Evolutionary conservation across 768 basidiomycete species (phyloP).

Genomic region (Dacryopinax spathularia): DNA sequence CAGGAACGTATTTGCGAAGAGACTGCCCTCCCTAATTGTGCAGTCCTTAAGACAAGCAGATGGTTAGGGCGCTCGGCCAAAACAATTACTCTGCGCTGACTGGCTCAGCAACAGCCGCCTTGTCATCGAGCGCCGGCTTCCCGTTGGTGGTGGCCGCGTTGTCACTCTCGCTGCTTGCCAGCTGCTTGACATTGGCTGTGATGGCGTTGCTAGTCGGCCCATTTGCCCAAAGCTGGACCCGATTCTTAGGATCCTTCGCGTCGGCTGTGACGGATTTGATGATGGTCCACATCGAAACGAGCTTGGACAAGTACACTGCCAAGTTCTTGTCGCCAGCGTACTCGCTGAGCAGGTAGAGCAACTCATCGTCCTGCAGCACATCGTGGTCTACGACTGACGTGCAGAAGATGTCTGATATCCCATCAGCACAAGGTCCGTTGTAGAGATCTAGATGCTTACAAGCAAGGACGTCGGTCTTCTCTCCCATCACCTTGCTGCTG

Average conservation of each 20-base stretch:
- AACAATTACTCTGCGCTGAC: too few relatives aligned
- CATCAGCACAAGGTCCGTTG: neutral
- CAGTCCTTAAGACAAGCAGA: too few relatives aligned
- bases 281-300: neutral
- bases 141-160: too few relatives aligned
- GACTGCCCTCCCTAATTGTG: too few relatives aligned
- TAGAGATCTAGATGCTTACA: neutral
- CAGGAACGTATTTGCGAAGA: too few relatives aligned
- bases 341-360: constrained; percentile 7
- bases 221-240: neutral
- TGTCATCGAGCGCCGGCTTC: too few relatives aligned
- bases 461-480: constrained; percentile 5
- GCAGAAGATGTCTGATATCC: constrained; percentile 6
- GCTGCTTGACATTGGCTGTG: too few relatives aligned
- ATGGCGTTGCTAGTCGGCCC: neutral
- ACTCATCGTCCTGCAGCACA: constrained; percentile 4
- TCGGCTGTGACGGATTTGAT: neutral
- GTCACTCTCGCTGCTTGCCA: too few relatives aligned
- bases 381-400: constrained; percentile 8
- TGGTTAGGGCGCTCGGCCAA: too few relatives aligned
- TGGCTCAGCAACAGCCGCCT: too few relatives aligned
- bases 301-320: neutral
- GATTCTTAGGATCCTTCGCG: neutral
- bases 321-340: constrained; percentile 1
- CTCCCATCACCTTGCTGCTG: neutral